Base-by-base conservation (phyloP, 2,329 filamentous ascomycete genomes). In the Penicillium aurantiogriseum region DNA sequence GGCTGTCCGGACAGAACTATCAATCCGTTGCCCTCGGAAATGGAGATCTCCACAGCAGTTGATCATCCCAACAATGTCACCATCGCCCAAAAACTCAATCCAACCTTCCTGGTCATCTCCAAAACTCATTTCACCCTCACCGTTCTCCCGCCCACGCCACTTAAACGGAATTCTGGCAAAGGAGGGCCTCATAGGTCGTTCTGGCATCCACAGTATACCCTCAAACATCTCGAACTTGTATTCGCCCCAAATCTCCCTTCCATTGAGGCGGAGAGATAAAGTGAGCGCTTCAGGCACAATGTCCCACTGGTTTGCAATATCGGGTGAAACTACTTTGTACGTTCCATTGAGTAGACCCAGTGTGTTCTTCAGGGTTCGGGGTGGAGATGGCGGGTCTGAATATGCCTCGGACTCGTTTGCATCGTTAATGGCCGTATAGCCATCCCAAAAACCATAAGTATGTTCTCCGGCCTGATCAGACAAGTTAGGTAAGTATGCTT, bases 51-150 rank as follows among this genome's bases (percentile, higher is more conserved):
- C 39, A n/a, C 2, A 25, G 23, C 47, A 51, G 25, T 2, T 39
- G 7, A 44, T 53, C n/a, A 27, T 31, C 4, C 47, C 53, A 33
- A 27, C 31, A 36, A 56, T 36, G 11, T 51, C 17, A 13, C 53
- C 53, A 27, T 50, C 46, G 6, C 53, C 53, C 25, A 45, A 19
- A 45, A 56, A 45, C 31, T 36, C 23, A 25, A 51, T 44, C 39
- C 38, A 51, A 27, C 53, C 51, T 19, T 48, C 25, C 31, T 47
- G 38, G 35, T 25, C 3, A 19, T 31, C 13, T 10, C 1, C 39
- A 17, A 25, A 36, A 19, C 44, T 47, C 33, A 40, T 38, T 8
- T 53, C n/a, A 25, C 51, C 51, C 5, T 17, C 13, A 19, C 38
- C 19, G 5, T n/a, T 38, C 19, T 55, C 40, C 15, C 51, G 5